A percentile compares a stretch with the other conserved stretches of the same genome.
Conservation (phyloP, 2,329 filamentous ascomycete species). For the Exutisphaerella laricina region DNA sequence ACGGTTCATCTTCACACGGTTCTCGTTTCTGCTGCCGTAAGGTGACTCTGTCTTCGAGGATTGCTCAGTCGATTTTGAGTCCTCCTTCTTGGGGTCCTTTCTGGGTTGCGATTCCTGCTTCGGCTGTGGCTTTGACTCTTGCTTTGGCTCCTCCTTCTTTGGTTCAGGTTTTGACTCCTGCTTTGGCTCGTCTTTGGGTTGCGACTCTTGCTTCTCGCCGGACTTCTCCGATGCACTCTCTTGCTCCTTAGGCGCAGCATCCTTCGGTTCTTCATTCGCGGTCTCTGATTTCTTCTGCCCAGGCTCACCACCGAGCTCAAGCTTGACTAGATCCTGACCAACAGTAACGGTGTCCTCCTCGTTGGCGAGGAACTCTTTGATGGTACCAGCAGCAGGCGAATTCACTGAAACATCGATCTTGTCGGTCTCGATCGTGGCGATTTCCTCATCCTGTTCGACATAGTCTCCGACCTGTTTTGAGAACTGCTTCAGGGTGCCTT, state of each 20-base stretch:
- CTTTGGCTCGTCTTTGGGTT: slow-evolving; percentile 38
- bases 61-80: slow-evolving; percentile 37
- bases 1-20: slow-evolving; percentile 98
- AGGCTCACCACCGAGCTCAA: slow-evolving; percentile 67
- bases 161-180: slow-evolving; percentile 43
- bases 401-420: slow-evolving; percentile 99
- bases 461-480: slow-evolving; percentile 88
- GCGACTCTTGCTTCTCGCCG: too few species aligned
- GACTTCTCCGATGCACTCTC: slow-evolving; percentile 44
- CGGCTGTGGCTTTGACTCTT: slow-evolving; percentile 37
- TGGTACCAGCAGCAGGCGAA: slow-evolving; percentile 79
- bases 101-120: slow-evolving; percentile 45
- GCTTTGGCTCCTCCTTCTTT: slow-evolving; percentile 39
- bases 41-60: slow-evolving; percentile 38
- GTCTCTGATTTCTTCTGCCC: slow-evolving; percentile 56
- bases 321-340: slow-evolving; percentile 80
- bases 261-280: slow-evolving; percentile 54
- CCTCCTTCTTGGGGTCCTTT: slow-evolving; percentile 37
- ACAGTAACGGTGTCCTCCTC: slow-evolving; percentile 96
- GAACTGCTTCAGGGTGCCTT: slow-evolving; percentile 95
- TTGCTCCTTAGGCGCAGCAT: slow-evolving; percentile 53
- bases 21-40: slow-evolving; percentile 75
- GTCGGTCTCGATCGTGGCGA: slow-evolving; percentile 98
- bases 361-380: slow-evolving; percentile 84
- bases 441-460: slow-evolving; percentile 93